phyloP scores from a whole-genome alignment of 2,329 filamentous ascomycete genomes.

The Trichoderma oligosporum region DNA sequence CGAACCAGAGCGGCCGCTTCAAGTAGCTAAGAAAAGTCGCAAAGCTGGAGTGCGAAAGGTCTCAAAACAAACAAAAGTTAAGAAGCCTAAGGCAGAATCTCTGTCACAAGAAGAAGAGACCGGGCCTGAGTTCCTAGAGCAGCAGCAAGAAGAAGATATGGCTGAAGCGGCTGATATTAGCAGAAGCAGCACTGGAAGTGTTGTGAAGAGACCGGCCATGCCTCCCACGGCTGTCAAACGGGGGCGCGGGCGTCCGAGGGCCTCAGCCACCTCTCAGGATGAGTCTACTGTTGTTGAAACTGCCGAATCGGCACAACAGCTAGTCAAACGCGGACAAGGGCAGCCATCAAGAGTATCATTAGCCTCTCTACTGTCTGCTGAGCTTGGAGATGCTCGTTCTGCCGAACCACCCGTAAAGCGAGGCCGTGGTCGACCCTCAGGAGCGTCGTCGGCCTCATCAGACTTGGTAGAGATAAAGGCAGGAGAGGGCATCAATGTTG shows the following conservation, averaged over 20 bases:
- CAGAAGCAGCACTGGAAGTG: neutral
- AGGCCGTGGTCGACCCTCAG: conserved; percentile 32
- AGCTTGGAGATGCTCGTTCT: neutral
- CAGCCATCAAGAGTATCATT: conserved; percentile 18
- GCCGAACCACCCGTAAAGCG: conserved; percentile 28
- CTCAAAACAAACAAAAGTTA: conserved; percentile 49
- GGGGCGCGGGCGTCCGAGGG: conserved; percentile 32
- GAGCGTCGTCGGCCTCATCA: conserved; percentile 30
- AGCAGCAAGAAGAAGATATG: conserved; percentile 6
- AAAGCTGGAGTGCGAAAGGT: conserved; percentile 50
- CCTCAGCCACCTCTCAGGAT: conserved; percentile 28
- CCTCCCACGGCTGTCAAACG: conserved; percentile 27
- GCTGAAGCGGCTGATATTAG: conserved; percentile 16
- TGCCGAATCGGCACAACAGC: neutral
- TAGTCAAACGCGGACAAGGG: conserved; percentile 20
- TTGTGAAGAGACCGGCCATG: neutral
- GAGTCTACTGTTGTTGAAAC: conserved; percentile 19
- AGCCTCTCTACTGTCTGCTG: conserved; percentile 4
- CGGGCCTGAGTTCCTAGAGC: conserved; percentile 10
- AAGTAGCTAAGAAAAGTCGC: conserved; percentile 52
- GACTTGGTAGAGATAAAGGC: conserved; percentile 15
- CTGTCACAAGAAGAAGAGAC: conserved; percentile 26
- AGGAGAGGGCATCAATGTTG: neutral
- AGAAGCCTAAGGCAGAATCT: conserved; percentile 40
- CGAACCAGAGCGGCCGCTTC: conserved; percentile 36